These are phyloP conservation scores for Irineochytrium annulatum DNA, from an alignment of 192 early-diverging fungal species.

Conservation along the genomic window DNA sequence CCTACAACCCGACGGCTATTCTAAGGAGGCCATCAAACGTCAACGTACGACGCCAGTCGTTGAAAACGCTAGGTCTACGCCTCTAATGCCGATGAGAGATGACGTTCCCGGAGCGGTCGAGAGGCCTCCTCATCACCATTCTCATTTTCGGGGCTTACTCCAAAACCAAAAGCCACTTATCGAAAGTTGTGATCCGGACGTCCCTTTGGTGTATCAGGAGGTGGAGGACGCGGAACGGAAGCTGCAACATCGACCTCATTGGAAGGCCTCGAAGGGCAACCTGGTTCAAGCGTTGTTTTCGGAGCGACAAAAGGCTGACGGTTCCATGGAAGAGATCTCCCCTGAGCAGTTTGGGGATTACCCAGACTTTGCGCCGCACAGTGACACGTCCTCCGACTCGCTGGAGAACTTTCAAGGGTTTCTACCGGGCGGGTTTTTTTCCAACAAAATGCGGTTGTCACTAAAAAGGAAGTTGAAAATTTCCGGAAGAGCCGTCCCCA, in stretches of 20 bases:
- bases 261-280: not conserved
- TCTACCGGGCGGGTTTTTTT: not conserved
- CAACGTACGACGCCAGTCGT: not conserved
- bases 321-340: not conserved
- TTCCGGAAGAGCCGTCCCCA: too few species aligned
- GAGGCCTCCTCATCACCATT: not conserved
- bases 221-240: not conserved
- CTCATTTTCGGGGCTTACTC: not conserved
- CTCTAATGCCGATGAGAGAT: not conserved
- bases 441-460: too few species aligned
- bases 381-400: not conserved
- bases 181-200: not conserved
- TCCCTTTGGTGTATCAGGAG: not conserved
- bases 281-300: not conserved
- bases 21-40: not conserved
- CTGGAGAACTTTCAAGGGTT: not conserved
- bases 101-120: not conserved
- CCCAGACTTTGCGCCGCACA: not conserved
- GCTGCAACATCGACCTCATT: not conserved
- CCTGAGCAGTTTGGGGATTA: not conserved
- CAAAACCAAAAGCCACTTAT: not conserved
- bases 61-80: not conserved
- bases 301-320: not conserved
- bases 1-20: not conserved
- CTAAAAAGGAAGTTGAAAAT: too few species aligned